A percentile compares a stretch with the other conserved stretches of the same genome.
phyloP scores from a whole-genome alignment of 208 protist genomes.

The Eutreptiella sp. region DNA sequence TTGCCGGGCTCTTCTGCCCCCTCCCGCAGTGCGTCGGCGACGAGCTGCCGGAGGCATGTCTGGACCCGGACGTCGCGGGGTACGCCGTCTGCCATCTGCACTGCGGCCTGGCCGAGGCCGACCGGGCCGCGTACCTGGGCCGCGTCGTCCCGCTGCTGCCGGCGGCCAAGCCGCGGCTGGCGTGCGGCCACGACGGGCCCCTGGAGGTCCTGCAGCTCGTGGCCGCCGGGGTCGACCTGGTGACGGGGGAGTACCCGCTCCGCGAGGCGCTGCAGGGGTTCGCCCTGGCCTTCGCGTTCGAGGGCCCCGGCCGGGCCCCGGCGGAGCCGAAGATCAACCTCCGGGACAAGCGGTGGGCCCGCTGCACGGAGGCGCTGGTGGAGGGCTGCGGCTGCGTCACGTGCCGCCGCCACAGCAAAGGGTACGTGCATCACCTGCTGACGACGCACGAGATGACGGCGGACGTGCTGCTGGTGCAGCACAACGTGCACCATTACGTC shows the following conservation, averaged over 20 bases:
- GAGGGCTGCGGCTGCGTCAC: not conserved
- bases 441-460: conserved; percentile 18
- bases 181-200: too few species aligned
- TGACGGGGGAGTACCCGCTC: conserved; percentile 12
- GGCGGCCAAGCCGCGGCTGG: too few species aligned
- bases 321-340: conserved; percentile 10
- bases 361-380: not conserved
- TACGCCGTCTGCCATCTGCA: too few species aligned
- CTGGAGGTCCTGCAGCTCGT: conserved; percentile 5
- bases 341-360: not conserved
- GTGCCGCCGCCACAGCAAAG: conserved; percentile 14
- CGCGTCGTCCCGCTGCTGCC: too few species aligned
- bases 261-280: not conserved
- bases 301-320: not conserved
- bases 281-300: not conserved
- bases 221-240: not conserved
- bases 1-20: too few species aligned
- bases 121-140: too few species aligned
- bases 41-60: too few species aligned
- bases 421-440: conserved; percentile 20
- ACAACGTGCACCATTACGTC: conserved; percentile 21
- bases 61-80: too few species aligned
- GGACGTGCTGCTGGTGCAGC: conserved; percentile 11
- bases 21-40: too few species aligned
- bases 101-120: too few species aligned